Conservation (phyloP, 176 grass and related monocot genomes). For the Elymus sibiricus region DNA sequence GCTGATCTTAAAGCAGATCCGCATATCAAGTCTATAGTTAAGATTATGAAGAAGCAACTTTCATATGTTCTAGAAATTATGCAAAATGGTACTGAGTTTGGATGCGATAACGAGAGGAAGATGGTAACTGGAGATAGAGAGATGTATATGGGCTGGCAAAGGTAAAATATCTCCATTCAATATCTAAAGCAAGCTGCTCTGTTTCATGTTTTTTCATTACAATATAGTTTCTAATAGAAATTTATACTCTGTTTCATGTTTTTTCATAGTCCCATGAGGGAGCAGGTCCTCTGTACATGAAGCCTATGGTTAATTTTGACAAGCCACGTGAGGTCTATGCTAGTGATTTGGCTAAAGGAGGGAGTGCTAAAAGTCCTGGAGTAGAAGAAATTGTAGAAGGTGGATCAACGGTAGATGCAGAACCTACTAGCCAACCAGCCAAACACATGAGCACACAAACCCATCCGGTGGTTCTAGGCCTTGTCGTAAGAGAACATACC, state of each 20-base stretch:
- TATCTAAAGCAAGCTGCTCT: background rate
- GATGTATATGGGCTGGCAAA: background rate
- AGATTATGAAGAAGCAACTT: background rate
- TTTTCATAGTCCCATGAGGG: background rate
- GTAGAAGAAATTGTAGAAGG: background rate
- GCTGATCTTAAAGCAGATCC: background rate
- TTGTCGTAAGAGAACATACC: background rate
- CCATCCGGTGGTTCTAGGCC: background rate
- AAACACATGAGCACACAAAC: background rate
- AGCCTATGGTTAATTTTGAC: background rate
- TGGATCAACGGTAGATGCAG: background rate
- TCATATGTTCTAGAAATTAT: background rate
- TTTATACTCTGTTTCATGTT: background rate
- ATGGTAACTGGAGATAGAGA: background rate
- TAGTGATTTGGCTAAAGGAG: background rate
- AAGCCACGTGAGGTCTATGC: background rate
- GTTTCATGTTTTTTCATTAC: background rate
- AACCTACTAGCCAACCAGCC: background rate
- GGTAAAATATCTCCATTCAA: background rate
- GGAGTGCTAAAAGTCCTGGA: background rate
- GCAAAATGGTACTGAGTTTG: background rate
- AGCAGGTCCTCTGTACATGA: background rate
- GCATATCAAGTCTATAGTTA: background rate
- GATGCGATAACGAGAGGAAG: background rate
- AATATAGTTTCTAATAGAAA: background rate